Percentiles rank a stretch among this genome's conserved stretches.
Evolutionary conservation across 768 basidiomycete genomes (phyloP).

Genomic region (Rhodocollybia butyracea): DNA sequence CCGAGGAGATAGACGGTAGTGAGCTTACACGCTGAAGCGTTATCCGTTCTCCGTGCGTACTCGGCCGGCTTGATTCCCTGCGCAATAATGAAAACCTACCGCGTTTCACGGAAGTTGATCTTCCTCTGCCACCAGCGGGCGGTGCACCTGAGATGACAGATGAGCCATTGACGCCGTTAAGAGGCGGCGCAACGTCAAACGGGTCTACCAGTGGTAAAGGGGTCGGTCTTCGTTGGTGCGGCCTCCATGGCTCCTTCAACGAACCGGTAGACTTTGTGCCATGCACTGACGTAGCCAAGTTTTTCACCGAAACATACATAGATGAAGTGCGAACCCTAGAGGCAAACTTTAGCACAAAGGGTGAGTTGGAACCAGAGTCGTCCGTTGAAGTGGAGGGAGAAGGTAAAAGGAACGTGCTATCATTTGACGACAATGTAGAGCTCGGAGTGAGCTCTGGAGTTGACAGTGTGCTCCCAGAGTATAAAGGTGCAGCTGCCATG

Average conservation of each 20-base stretch:
- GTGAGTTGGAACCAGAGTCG: not conserved
- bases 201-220: slow-evolving; percentile 1
- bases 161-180: no score
- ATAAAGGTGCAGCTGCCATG: not conserved
- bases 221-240: not conserved
- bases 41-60: not conserved
- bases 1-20: slow-evolving; percentile 1
- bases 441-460: slow-evolving; percentile 2
- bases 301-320: not conserved
- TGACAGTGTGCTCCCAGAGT: slow-evolving; percentile 1
- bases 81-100: not conserved
- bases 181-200: not conserved
- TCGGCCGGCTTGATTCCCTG: not conserved
- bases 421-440: slow-evolving; percentile 3
- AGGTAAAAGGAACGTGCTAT: not conserved
- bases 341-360: not conserved
- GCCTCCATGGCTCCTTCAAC: not conserved
- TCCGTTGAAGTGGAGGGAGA: not conserved
- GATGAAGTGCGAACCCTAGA: not conserved
- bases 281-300: not conserved
- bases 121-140: not conserved
- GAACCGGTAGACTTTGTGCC: not conserved
- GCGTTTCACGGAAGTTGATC: not conserved
- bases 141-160: no score
- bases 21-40: not conserved